phyloP scores from a whole-genome alignment of 441 rosid genomes.

The Syzygium syzygioides region DNA sequence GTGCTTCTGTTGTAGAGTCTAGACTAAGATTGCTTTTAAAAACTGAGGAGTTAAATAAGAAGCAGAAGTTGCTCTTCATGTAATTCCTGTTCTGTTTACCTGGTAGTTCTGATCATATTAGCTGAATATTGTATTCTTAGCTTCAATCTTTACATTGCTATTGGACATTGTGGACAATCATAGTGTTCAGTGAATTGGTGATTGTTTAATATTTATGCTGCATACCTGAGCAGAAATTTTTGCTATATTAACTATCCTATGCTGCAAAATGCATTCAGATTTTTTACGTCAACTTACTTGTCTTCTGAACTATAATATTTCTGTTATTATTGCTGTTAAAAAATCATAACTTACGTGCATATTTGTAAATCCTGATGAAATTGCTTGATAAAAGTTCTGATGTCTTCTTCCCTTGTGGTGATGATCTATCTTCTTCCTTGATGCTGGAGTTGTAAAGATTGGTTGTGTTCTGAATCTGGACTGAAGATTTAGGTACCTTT shows the following conservation, averaged over 20 bases:
- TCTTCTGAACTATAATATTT: not conserved
- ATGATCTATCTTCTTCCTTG: not conserved
- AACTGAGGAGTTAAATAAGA: not conserved
- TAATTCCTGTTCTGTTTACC: not conserved
- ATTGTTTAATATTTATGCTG: not conserved
- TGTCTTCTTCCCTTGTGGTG: not conserved
- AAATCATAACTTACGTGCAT: not conserved
- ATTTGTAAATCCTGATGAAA: not conserved
- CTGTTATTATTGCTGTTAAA: not conserved
- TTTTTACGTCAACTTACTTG: not conserved
- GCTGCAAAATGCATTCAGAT: not conserved
- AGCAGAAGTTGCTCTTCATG: not conserved
- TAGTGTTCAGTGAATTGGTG: not conserved
- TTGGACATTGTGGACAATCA: not conserved
- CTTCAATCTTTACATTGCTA: not conserved
- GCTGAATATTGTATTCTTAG: not conserved
- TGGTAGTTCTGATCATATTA: not conserved
- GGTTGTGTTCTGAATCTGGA: not conserved
- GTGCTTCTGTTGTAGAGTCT: not conserved
- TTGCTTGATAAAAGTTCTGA: not conserved
- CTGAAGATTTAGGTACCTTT: constrained; percentile 3
- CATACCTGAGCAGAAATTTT: not conserved
- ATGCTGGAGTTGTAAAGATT: not conserved
- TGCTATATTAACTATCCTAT: not conserved
- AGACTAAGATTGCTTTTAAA: not conserved